Conservation (phyloP, 2,329 filamentous ascomycete genomes). For the Arthrobotrys sphaeroides region DNA sequence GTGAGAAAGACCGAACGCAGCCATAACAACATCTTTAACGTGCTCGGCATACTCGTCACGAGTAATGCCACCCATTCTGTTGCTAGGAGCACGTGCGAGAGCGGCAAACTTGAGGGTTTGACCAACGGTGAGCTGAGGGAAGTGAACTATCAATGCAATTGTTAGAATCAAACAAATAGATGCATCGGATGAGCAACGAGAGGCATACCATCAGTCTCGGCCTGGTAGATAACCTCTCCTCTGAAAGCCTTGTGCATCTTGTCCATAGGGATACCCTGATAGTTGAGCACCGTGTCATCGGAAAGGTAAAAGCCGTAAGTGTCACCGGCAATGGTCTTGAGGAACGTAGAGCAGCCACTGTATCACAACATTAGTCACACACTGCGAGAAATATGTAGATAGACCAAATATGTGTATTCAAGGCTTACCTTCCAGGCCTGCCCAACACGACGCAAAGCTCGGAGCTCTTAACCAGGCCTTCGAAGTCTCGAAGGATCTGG, state of each 20-base stretch:
- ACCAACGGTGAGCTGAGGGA: conserved; percentile 78
- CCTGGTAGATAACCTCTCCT: conserved; percentile 78
- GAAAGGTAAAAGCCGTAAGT: conserved; percentile 81
- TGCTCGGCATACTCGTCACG: conserved; percentile 70
- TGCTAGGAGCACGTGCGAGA: conserved; percentile 73
- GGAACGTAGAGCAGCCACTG: conserved; percentile 79
- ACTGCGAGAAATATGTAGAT: not conserved
- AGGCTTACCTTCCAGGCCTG: conserved; percentile 67
- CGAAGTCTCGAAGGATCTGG: conserved; percentile 72
- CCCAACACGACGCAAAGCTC: conserved; percentile 81
- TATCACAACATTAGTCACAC: conserved; percentile 52
- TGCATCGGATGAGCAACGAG: conserved; percentile 74
- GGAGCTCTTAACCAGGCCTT: conserved; percentile 73
- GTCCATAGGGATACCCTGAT: conserved; percentile 68
- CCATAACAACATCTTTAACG: conserved; percentile 74
- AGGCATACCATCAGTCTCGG: conserved; percentile 73
- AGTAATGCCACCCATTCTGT: conserved; percentile 71
- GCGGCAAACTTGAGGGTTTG: conserved; percentile 79
- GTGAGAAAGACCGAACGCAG: conserved; percentile 76
- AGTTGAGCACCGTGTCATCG: conserved; percentile 78
- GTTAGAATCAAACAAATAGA: conserved; percentile 76
- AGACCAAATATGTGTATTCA: not conserved
- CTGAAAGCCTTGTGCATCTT: conserved; percentile 71
- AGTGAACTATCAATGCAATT: conserved; percentile 60
- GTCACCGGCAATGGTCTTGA: conserved; percentile 79